Percentiles rank a stretch among this genome's conserved stretches.
Conservation (phyloP, 2,329 filamentous ascomycete species). For the Sclerotinia trifoliorum region DNA sequence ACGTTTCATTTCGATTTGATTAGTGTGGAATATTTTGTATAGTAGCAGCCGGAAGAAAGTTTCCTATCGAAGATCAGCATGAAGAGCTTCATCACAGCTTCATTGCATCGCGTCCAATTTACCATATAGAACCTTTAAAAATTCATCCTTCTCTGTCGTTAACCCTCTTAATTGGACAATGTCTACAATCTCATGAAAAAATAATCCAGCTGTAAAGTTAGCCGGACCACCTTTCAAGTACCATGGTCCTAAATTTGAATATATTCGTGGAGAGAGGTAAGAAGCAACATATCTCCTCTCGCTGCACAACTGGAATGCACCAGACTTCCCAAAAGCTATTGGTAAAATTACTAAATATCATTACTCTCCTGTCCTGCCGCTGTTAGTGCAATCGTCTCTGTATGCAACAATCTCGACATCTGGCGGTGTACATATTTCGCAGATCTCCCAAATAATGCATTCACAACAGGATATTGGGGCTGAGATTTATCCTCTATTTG, state of each 20-base stretch:
- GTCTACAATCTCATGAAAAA: no score
- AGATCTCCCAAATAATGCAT: constrained; percentile 37
- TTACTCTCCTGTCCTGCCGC: constrained; percentile 37
- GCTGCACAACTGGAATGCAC: neutral
- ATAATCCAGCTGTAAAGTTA: neutral
- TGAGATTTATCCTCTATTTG: constrained; percentile 31
- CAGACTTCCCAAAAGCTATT: neutral
- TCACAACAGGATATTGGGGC: constrained; percentile 28
- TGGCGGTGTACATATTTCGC: constrained; percentile 41
- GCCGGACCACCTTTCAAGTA: neutral
- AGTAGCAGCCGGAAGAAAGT: no score
- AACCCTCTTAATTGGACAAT: neutral
- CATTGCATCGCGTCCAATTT: neutral
- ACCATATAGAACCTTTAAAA: neutral
- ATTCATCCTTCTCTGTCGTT: neutral
- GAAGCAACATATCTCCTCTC: neutral
- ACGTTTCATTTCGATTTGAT: no score
- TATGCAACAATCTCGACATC: constrained; percentile 32
- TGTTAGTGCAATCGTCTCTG: constrained; percentile 26
- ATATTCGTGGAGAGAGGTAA: neutral
- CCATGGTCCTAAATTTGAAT: neutral
- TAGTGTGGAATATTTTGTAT: no score
- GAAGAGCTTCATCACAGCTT: neutral
- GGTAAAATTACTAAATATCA: constrained; percentile 20
- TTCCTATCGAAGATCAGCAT: neutral